A percentile compares a stretch with the other conserved stretches of the same genome.
phyloP scores from a whole-genome alignment of 2,329 filamentous ascomycete species.

The Teratosphaeria gauchensis region DNA sequence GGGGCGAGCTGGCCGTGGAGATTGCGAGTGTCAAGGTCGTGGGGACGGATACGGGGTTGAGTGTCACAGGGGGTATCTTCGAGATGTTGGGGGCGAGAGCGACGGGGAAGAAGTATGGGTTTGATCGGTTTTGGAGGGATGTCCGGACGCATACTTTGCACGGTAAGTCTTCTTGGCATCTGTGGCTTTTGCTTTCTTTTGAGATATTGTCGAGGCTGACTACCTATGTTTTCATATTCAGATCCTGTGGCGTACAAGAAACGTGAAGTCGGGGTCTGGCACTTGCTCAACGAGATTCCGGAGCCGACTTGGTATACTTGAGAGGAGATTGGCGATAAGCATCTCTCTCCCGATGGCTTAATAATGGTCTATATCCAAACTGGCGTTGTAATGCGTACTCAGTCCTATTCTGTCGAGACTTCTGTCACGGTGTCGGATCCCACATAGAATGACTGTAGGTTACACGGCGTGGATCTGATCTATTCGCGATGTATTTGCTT shows the following conservation, averaged over 20 bases:
- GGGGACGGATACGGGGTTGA: slow-evolving; percentile 49
- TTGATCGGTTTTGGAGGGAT: slow-evolving; percentile 59
- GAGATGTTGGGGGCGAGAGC: slow-evolving; percentile 53
- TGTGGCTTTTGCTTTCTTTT: too few relatives aligned
- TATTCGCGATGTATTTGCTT: too few relatives aligned
- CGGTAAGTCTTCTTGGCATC: slow-evolving; percentile 19
- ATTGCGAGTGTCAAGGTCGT: slow-evolving; percentile 55
- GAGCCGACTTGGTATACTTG: slow-evolving; percentile 54
- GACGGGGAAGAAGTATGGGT: slow-evolving; percentile 47
- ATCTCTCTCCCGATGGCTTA: too few relatives aligned
- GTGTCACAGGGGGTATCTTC: slow-evolving; percentile 52
- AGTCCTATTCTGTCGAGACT: too few relatives aligned
- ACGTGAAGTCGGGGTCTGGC: slow-evolving; percentile 49
- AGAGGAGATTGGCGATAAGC: background rate
- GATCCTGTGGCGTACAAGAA: slow-evolving; percentile 59
- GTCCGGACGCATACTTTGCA: slow-evolving; percentile 57
- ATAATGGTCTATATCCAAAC: too few relatives aligned
- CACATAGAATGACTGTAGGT: too few relatives aligned
- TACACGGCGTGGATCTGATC: too few relatives aligned
- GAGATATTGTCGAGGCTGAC: background rate
- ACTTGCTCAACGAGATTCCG: slow-evolving; percentile 47
- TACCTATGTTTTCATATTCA: background rate
- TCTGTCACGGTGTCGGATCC: too few relatives aligned
- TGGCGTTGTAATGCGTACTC: too few relatives aligned
- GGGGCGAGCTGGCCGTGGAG: slow-evolving; percentile 54